Evolutionary conservation across 768 basidiomycete genomes (phyloP).

Genomic region (Termitomyces sp.): DNA sequence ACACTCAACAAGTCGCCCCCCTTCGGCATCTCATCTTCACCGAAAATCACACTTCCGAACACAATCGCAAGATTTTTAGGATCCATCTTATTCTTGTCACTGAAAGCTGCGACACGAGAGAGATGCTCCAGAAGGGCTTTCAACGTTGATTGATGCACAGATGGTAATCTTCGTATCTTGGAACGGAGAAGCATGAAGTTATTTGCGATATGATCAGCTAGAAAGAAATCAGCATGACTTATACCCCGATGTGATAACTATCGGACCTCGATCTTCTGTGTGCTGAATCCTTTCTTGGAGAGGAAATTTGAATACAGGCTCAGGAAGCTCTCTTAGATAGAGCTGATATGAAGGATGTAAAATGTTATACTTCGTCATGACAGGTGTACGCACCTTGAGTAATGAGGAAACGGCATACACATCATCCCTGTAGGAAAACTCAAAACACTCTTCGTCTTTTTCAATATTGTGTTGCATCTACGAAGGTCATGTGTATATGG

Average conservation of each 20-base stretch:
- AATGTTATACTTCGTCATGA: not conserved
- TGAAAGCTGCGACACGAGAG: conserved; percentile 59
- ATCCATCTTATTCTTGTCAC: conserved; percentile 90
- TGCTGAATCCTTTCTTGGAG: conserved; percentile 80
- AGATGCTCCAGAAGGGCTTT: conserved; percentile 83
- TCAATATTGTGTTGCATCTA: conserved; percentile 88
- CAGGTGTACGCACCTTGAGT: conserved; percentile 59
- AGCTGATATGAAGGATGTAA: conserved; percentile 36
- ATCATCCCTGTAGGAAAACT: conserved; percentile 71
- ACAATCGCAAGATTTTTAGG: conserved; percentile 89
- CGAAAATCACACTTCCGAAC: conserved; percentile 86
- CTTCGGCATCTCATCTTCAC: conserved; percentile 87
- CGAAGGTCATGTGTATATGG: not conserved
- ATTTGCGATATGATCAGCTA: conserved; percentile 70
- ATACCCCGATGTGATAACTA: not conserved
- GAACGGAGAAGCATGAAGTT: conserved; percentile 78
- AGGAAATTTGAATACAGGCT: conserved; percentile 82
- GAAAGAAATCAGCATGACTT: conserved; percentile 2
- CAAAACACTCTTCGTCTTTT: conserved; percentile 72
- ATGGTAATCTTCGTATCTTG: conserved; percentile 80
- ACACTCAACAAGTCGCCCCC: conserved; percentile 72
- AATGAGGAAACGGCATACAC: conserved; percentile 81
- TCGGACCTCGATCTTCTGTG: conserved; percentile 68
- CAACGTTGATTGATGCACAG: conserved; percentile 83
- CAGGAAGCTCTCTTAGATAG: conserved; percentile 84